Conservation (phyloP, 371 early-diverging fungal species). For the Circinella umbellata region DNA sequence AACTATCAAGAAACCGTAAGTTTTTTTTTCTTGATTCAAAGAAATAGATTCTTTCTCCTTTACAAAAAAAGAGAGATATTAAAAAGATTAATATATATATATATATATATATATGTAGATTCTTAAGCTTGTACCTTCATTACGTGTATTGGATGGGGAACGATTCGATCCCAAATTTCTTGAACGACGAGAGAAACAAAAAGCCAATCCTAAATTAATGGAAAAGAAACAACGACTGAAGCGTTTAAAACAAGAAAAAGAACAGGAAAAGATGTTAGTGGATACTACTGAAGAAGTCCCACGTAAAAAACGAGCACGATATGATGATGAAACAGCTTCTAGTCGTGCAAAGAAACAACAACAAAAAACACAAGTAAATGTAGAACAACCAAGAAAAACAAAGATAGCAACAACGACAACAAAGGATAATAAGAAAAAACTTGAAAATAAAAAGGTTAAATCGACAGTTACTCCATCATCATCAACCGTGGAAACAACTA, state of each 20-base stretch:
- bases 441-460: slow-evolving; percentile 14
- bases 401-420: background rate
- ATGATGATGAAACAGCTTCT: slow-evolving; percentile 14
- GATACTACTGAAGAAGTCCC: slow-evolving; percentile 31
- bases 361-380: background rate
- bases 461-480: slow-evolving; percentile 3
- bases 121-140: slow-evolving; percentile 67
- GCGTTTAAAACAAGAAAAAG: slow-evolving; percentile 32
- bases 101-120: slow-evolving; percentile 35
- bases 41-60: no score
- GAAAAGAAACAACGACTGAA: slow-evolving; percentile 48
- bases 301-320: slow-evolving; percentile 22
- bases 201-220: slow-evolving; percentile 41
- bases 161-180: slow-evolving; percentile 83
- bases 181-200: slow-evolving; percentile 65
- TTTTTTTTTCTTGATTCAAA: no score
- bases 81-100: background rate
- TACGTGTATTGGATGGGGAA: slow-evolving; percentile 82
- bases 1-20: slow-evolving; percentile 69
- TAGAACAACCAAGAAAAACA: background rate
- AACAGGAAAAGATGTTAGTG: slow-evolving; percentile 12
- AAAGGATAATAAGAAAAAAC: slow-evolving; percentile 28
- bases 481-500: slow-evolving; percentile 5
- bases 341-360: background rate
- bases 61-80: no score